Evolutionary conservation across 305 asterid species (phyloP), one percentile per base, ranked within the genome.

Genomic region (Withania somnifera): DNA sequence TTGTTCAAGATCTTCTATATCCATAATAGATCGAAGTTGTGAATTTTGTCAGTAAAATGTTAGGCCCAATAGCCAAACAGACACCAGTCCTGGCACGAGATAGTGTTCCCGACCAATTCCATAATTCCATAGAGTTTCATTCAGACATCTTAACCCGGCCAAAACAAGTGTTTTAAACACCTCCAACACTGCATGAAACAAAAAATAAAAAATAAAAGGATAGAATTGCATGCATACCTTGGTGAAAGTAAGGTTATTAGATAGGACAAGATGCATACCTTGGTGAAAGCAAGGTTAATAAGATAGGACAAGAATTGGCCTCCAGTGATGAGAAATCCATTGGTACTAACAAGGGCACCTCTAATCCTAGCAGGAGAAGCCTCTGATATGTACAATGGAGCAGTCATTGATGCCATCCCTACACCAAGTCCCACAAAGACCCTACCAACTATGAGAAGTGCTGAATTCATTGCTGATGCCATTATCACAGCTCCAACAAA

Each of bases 351-450:
- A 24, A 89, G 83, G 2, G 90, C 90, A 11, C 91, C 90, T 79
- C 89, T 81, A 75, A 90, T 73, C 24, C 81, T 87, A 0, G 90
- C 87, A 3, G 90, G 91, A 83, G 91, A 90, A 3, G 88, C 86
- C 83, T 88, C 92, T 0, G 92, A 87, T 30, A 90, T 90, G 80
- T 88, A 88, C 17, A 88, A 83, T 2, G 93, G 93, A 0, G 91
- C 38, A 9, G 91, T 88, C 90, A 90, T 87, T n/a, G 93, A 88
- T 4, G 91, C 91, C 90, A 88, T 87, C 6, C 93, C 90, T 0
- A 90, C 90, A 0, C 91, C 93, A 4, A 90, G 61, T 14, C 91
- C 93, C 0, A 90, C 89, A 7, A 90, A 88, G 7, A 88, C 56
- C 19, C 92, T 83, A 14, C 91, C 91, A 0, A 84, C 8, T 15